These are phyloP conservation scores for Pyrenopolyporus hunteri DNA, from an alignment of 495 filamentous ascomycete genomes.

Conservation along the genomic window DNA sequence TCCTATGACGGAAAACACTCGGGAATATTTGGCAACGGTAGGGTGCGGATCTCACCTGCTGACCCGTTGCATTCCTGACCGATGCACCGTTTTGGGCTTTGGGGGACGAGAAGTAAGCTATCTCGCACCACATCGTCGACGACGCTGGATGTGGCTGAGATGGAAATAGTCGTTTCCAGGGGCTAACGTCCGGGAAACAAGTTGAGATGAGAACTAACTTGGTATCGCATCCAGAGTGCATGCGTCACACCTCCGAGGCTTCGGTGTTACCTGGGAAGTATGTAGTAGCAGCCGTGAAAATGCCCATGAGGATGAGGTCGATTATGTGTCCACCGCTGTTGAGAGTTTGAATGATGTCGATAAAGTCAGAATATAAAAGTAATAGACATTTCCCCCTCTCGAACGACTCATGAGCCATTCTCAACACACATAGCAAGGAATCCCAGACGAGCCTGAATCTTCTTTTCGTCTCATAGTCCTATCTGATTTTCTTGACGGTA, in stretches of 20 bases:
- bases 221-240: background rate
- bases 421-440: conserved; percentile 1
- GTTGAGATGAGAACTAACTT: background rate
- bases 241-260: conserved; percentile 6
- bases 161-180: background rate
- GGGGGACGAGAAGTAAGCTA: background rate
- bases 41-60: conserved; percentile 12
- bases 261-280: conserved; percentile 10
- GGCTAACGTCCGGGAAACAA: background rate
- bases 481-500: background rate
- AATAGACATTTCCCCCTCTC: background rate
- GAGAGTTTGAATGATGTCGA: background rate
- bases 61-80: conserved; percentile 16
- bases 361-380: conserved; percentile 19
- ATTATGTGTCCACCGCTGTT: conserved; percentile 4
- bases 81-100: conserved; percentile 5
- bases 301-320: conserved; percentile 4
- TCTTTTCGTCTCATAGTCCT: background rate
- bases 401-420: background rate
- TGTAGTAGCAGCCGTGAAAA: background rate
- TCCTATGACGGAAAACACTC: conserved; percentile 17
- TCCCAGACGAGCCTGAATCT: conserved; percentile 1
- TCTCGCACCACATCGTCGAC: background rate
- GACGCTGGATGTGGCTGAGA: background rate
- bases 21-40: conserved; percentile 9